Percentiles rank a stretch among this genome's conserved stretches.
Conservation (phyloP, 495 filamentous ascomycete species). For the Penicillium egyptiacum region DNA sequence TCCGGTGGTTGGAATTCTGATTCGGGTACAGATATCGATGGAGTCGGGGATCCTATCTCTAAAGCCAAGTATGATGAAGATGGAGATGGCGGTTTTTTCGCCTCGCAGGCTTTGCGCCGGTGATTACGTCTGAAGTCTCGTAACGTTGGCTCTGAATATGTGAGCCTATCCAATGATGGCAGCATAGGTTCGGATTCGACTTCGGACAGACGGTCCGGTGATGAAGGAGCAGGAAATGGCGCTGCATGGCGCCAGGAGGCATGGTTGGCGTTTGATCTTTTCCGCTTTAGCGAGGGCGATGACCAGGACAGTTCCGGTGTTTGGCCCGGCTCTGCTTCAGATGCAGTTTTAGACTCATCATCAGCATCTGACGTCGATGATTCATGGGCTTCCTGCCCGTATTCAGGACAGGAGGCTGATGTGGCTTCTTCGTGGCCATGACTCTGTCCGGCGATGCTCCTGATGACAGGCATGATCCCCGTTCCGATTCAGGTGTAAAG, state of each 20-base stretch:
- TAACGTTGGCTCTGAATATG: not conserved
- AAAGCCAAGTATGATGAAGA: not conserved
- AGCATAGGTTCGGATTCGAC: not conserved
- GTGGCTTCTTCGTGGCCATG: not conserved
- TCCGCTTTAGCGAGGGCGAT: not conserved
- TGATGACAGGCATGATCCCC: not conserved
- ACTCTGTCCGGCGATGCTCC: not conserved
- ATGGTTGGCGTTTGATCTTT: not conserved
- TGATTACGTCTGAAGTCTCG: not conserved
- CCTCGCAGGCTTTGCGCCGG: not conserved
- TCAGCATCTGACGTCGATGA: not conserved
- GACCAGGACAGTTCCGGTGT: not conserved
- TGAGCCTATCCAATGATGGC: not conserved
- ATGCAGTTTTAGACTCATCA: not conserved
- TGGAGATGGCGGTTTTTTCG: not conserved
- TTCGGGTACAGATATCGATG: not conserved
- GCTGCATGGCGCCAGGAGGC: not conserved
- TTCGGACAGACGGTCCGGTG: not conserved
- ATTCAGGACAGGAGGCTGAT: not conserved
- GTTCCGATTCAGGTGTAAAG: not conserved
- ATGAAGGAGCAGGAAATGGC: not conserved
- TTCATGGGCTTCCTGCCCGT: not conserved
- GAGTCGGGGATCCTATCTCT: not conserved
- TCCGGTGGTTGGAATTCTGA: not conserved
- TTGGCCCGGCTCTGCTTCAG: not conserved